Conservation (phyloP, 495 filamentous ascomycete species). For the Aspergillus sclerotioniger region DNA sequence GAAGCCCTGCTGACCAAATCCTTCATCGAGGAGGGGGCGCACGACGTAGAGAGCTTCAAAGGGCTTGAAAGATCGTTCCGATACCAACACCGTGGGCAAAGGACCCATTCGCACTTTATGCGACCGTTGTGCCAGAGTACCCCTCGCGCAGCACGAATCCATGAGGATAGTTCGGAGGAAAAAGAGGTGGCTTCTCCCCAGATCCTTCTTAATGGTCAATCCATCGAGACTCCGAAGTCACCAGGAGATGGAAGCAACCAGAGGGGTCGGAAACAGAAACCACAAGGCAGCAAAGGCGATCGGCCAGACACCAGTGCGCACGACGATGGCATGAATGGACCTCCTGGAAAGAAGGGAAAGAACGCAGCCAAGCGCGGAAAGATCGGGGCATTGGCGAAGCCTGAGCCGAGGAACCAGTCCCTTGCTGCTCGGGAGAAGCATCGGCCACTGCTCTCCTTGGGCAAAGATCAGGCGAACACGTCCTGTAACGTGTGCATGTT, state of each 20-base stretch:
- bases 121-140: slow-evolving; percentile 61
- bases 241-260: slow-evolving; percentile 4
- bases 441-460: slow-evolving; percentile 23
- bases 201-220: slow-evolving; percentile 23
- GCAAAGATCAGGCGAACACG: slow-evolving; percentile 29
- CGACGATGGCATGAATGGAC: slow-evolving; percentile 29
- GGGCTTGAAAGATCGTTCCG: slow-evolving; percentile 62
- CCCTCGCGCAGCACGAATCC: slow-evolving; percentile 39
- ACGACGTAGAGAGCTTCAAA: slow-evolving; percentile 67
- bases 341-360: slow-evolving; percentile 38
- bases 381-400: slow-evolving; percentile 32
- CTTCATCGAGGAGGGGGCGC: slow-evolving; percentile 64
- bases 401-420: slow-evolving; percentile 39
- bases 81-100: slow-evolving; percentile 61
- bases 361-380: slow-evolving; percentile 39
- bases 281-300: slow-evolving; percentile 27
- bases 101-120: slow-evolving; percentile 67
- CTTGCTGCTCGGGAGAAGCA: slow-evolving; percentile 26
- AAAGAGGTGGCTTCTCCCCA: slow-evolving; percentile 19
- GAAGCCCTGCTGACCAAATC: slow-evolving; percentile 63
- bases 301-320: slow-evolving; percentile 32
- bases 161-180: slow-evolving; percentile 40
- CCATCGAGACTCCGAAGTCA: slow-evolving; percentile 7
- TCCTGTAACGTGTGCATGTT: slow-evolving; percentile 56
- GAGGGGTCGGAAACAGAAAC: slow-evolving; percentile 26